phyloP scores from a whole-genome alignment of 2,329 filamentous ascomycete species.

The Rachicladosporium sp. region DNA sequence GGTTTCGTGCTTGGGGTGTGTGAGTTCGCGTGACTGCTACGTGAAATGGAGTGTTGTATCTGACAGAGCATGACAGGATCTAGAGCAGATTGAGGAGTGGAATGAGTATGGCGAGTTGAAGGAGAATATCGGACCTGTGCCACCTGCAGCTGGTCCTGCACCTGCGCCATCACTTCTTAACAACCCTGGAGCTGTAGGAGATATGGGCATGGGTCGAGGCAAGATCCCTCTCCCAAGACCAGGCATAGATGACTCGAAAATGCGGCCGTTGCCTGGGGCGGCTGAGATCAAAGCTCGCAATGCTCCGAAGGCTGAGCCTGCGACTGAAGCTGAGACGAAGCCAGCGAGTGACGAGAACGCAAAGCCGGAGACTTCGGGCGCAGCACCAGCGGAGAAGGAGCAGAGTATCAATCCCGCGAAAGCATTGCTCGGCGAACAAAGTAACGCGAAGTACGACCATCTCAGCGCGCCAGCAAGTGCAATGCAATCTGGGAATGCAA shows the following conservation, averaged over 20 bases:
- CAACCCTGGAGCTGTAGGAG: too few species aligned
- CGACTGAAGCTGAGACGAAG: conserved; percentile 8
- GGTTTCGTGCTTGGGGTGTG: conserved; percentile 74
- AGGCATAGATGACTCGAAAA: conserved; percentile 11
- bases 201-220: not conserved
- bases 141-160: conserved; percentile 13
- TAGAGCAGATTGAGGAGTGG: conserved; percentile 94
- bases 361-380: conserved; percentile 17
- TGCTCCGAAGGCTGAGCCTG: conserved; percentile 1
- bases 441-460: not conserved
- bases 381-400: conserved; percentile 16
- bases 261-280: conserved; percentile 19
- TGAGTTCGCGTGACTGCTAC: conserved; percentile 17
- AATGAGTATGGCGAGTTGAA: conserved; percentile 96
- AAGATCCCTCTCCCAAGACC: not conserved
- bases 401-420: conserved; percentile 13
- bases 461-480: conserved; percentile 7
- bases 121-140: conserved; percentile 56
- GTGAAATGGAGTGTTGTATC: not conserved
- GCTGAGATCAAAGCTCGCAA: conserved; percentile 17
- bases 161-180: not conserved
- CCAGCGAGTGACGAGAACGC: conserved; percentile 6
- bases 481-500: conserved; percentile 3
- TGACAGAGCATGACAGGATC: conserved; percentile 47
- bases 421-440: not conserved